Base-by-base conservation (phyloP, 2,329 filamentous ascomycete genomes). In the Coniochaeta hoffmannii region DNA sequence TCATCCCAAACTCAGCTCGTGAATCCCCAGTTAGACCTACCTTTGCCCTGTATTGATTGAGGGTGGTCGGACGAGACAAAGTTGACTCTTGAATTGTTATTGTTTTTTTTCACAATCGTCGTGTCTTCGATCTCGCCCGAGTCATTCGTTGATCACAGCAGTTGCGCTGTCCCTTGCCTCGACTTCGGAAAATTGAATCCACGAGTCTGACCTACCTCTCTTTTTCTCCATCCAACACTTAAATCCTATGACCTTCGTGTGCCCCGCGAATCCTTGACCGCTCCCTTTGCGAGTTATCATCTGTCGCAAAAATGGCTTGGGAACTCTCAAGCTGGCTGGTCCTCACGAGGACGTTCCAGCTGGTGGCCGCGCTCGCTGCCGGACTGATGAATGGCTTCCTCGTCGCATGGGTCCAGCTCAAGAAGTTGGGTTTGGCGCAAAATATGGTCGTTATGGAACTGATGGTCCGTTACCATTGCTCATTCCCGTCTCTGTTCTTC, bases 331-430 rank as follows among this genome's bases (percentile, higher is more conserved):
- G 62, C 62, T 72, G 69, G 66, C 66, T 71, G 53, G 61, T 65
- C 34, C 57, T 68, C 36, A 59, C 64, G 55, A 65, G 71, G 53
- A 41, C 63, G 11, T 60, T 68, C 38, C 71, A 73, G 62, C 57
- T 68, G 15, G 36, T 67, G 44, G 65, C 58, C 5, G 60, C 65
- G n/a, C 59, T 71, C 22, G 58, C 63, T 12, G 65, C 65, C 10
- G 64, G 65, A n/a, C 58, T 57, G 14, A 61, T 70, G 53, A 71
- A 73, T 53, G 71, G 68, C 15, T 71, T 66, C 51, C 58, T 73
- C 44, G 61, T 70, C 2, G 64, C 64, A 26, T 64, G 63, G 35
- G 65, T 71, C 24, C 59, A 65, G 24, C 34, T 53, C 28, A 65
- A 65, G 17, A 55, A 53, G 1, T 59, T 69, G 8, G 66, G 65